Percentiles rank a stretch among this genome's conserved stretches.
phyloP scores from a whole-genome alignment of 371 early-diverging fungal genomes.

The Mucor piriformis region DNA sequence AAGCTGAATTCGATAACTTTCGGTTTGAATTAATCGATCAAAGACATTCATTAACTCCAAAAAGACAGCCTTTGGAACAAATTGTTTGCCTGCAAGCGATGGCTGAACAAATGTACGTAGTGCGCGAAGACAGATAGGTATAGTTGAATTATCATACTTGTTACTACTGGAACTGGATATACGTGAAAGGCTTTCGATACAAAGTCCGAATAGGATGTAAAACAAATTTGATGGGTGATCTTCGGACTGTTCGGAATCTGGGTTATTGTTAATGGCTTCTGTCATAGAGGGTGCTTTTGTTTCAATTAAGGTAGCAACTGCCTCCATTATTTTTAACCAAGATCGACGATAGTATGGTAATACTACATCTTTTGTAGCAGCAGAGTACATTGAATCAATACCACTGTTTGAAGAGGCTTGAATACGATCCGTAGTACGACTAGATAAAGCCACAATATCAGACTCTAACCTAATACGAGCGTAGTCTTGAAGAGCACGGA shows the following conservation, averaged over 20 bases:
- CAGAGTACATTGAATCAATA: slow-evolving; percentile 55
- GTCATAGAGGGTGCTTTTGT: slow-evolving; percentile 45
- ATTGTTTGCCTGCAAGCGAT: slow-evolving; percentile 41
- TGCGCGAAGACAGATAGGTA: slow-evolving; percentile 44
- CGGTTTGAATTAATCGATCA: slow-evolving; percentile 62
- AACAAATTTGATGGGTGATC: slow-evolving; percentile 51
- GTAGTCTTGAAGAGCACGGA: slow-evolving; percentile 61
- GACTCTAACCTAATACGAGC: slow-evolving; percentile 62
- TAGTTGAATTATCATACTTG: slow-evolving; percentile 33
- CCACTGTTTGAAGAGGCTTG: slow-evolving; percentile 48
- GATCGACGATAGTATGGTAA: slow-evolving; percentile 60
- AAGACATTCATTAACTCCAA: slow-evolving; percentile 67
- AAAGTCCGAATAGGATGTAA: slow-evolving; percentile 65
- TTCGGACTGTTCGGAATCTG: slow-evolving; percentile 33
- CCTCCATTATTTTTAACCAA: slow-evolving; percentile 62
- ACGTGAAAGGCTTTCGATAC: slow-evolving; percentile 64
- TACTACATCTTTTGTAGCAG: slow-evolving; percentile 60
- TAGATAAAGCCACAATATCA: slow-evolving; percentile 53
- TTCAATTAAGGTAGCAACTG: slow-evolving; percentile 56
- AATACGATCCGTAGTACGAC: slow-evolving; percentile 40
- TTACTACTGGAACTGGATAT: slow-evolving; percentile 43
- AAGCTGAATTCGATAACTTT: slow-evolving; percentile 48
- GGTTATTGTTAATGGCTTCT: slow-evolving; percentile 40
- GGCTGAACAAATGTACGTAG: slow-evolving; percentile 49
- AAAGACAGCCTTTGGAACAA: slow-evolving; percentile 58